Percentiles rank a stretch among this genome's conserved stretches.
Conservation (phyloP, 2,329 filamentous ascomycete species). For the Aspergillus sp. region DNA sequence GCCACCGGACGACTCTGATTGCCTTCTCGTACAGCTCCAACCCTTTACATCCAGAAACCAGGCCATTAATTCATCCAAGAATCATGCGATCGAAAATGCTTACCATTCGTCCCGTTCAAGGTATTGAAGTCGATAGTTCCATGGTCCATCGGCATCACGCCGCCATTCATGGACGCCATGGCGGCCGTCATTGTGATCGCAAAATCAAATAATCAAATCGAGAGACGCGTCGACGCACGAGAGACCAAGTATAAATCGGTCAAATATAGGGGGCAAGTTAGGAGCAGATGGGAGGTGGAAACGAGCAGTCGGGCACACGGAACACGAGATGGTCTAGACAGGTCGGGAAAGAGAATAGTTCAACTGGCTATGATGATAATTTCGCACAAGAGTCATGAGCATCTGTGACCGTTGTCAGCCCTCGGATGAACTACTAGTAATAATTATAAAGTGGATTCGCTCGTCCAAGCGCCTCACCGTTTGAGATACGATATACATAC, state of each 20-base stretch:
- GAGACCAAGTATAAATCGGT: no score
- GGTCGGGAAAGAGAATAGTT: constrained; percentile 3
- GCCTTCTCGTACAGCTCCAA: not conserved
- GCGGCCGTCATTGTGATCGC: constrained; percentile 2
- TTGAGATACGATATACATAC: constrained; percentile 12
- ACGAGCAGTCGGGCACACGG: constrained; percentile 13
- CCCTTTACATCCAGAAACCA: not conserved
- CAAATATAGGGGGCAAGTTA: not conserved
- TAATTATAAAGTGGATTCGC: constrained; percentile 13
- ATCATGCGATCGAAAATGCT: not conserved
- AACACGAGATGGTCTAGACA: not conserved
- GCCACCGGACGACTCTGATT: not conserved
- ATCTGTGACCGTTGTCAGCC: constrained; percentile 17
- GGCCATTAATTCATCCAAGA: not conserved
- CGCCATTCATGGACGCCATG: constrained; percentile 27
- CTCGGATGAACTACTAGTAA: constrained; percentile 10
- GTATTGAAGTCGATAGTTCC: constrained; percentile 15
- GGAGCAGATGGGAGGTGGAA: not conserved
- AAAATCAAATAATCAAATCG: not conserved
- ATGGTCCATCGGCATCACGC: constrained; percentile 26
- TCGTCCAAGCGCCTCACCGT: constrained; percentile 16
- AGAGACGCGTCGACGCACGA: not conserved
- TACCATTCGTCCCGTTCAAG: constrained; percentile 7
- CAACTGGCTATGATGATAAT: not conserved
- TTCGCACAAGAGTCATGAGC: constrained; percentile 3